Evolutionary conservation across 2,329 filamentous ascomycete species (phyloP).

Genomic region (Emmonsia crescens): DNA sequence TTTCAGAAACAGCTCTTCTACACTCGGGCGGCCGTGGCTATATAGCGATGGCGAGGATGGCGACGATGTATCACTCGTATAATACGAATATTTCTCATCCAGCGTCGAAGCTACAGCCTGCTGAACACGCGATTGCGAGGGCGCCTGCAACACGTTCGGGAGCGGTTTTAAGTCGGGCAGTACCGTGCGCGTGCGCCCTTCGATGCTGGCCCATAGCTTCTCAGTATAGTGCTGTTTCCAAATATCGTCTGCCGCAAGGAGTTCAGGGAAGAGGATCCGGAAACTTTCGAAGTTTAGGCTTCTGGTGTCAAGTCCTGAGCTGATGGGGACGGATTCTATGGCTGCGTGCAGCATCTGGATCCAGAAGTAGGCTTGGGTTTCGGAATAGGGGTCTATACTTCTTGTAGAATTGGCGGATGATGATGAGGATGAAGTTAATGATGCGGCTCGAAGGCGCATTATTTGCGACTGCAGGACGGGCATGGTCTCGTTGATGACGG

Average conservation of each 20-base stretch:
- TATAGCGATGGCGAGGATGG: background rate
- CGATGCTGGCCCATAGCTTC: constrained; percentile 19
- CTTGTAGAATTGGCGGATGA: background rate
- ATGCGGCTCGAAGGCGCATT: constrained; percentile 2
- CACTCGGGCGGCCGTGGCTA: background rate
- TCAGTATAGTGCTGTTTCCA: constrained; percentile 21
- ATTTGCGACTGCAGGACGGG: background rate
- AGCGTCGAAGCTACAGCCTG: background rate
- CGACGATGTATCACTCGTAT: background rate
- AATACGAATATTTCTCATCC: background rate
- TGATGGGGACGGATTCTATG: background rate
- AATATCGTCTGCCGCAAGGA: constrained; percentile 15
- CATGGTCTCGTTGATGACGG: background rate
- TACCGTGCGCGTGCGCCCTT: constrained; percentile 19
- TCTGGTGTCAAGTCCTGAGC: background rate
- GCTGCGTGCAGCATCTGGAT: constrained; percentile 4
- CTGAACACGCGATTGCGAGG: background rate
- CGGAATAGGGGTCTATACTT: background rate
- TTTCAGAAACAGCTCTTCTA: constrained; percentile 1
- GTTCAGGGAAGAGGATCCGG: constrained; percentile 14
- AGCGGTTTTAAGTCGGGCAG: constrained; percentile 21
- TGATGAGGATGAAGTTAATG: background rate
- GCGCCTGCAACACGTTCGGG: constrained; percentile 15
- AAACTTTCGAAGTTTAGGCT: constrained; percentile 12
- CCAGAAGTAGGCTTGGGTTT: constrained; percentile 5